Evolutionary conservation across 2,329 filamentous ascomycete species (phyloP).

Genomic region (Hypoxylon sp.): DNA sequence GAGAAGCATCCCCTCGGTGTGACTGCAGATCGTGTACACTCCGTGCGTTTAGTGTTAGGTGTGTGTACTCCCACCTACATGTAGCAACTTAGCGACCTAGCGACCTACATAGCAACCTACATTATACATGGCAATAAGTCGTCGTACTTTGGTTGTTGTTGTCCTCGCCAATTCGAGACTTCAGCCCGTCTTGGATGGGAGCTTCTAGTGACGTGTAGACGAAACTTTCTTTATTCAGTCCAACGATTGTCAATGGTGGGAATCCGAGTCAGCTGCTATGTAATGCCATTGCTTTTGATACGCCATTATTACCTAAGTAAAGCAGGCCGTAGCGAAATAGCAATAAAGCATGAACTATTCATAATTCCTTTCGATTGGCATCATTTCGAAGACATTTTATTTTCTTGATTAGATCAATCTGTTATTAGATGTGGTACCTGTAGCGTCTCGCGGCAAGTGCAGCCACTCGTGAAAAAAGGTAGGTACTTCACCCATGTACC

Average conservation of each 20-base stretch:
- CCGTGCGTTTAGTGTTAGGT: slow-evolving; percentile 28
- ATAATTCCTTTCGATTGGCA: slow-evolving; percentile 18
- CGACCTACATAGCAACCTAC: no score
- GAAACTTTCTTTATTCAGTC: slow-evolving; percentile 24
- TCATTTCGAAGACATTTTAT: slow-evolving; percentile 27
- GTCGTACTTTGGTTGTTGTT: not conserved
- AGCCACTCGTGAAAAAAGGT: not conserved
- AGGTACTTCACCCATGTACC: slow-evolving; percentile 14
- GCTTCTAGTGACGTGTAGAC: slow-evolving; percentile 14
- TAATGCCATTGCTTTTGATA: slow-evolving; percentile 6
- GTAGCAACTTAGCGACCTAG: no score
- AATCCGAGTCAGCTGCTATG: slow-evolving; percentile 6
- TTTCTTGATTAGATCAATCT: slow-evolving; percentile 17
- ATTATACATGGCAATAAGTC: no score
- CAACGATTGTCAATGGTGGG: slow-evolving; percentile 21
- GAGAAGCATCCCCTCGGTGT: slow-evolving; percentile 42
- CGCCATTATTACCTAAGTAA: slow-evolving; percentile 3
- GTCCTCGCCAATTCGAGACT: slow-evolving; percentile 16
- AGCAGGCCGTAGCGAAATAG: slow-evolving; percentile 7
- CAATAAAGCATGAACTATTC: slow-evolving; percentile 17
- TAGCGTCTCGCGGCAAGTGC: slow-evolving; percentile 20
- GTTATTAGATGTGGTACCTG: slow-evolving; percentile 32
- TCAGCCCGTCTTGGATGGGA: slow-evolving; percentile 25
- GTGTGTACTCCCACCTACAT: slow-evolving; percentile 19
- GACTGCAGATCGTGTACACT: slow-evolving; percentile 43